phyloP scores from a whole-genome alignment of 768 basidiomycete species.

The Suillus brevipes region DNA sequence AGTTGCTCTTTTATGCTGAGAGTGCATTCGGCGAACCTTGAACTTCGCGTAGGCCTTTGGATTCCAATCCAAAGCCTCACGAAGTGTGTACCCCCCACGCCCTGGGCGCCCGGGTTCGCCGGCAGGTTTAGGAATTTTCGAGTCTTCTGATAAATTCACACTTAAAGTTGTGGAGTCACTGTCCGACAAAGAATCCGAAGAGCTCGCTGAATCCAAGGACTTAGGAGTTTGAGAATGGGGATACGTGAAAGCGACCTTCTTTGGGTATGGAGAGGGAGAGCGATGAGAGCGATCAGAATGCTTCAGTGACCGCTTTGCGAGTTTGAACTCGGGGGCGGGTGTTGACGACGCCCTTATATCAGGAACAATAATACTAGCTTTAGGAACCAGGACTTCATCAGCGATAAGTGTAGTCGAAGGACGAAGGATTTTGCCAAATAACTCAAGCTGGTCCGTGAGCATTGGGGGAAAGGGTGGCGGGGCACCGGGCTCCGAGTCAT shows the following conservation, averaged over 20 bases:
- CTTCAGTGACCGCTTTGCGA: not conserved
- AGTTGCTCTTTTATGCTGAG: not conserved
- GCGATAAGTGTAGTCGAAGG: not conserved
- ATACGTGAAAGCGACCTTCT: not conserved
- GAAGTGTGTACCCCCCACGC: slow-evolving; percentile 26
- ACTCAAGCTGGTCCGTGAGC: slow-evolving; percentile 5
- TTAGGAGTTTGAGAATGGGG: not conserved
- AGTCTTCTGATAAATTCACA: slow-evolving; percentile 2
- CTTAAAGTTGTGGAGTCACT: not conserved
- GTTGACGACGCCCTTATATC: not conserved
- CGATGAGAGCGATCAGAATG: not conserved
- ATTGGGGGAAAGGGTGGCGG: too few relatives aligned
- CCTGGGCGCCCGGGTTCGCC: slow-evolving; percentile 25
- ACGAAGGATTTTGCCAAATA: not conserved
- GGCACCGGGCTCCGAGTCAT: too few relatives aligned
- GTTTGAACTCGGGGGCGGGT: not conserved
- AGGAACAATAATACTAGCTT: not conserved
- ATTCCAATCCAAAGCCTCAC: slow-evolving; percentile 21
- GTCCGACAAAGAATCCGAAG: not conserved
- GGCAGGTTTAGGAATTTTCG: slow-evolving; percentile 25
- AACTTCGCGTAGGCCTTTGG: slow-evolving; percentile 15
- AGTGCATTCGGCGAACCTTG: slow-evolving; percentile 17
- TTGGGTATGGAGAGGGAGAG: not conserved
- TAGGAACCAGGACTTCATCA: not conserved
- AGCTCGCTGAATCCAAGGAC: not conserved